Evolutionary conservation across 2,329 filamentous ascomycete genomes (phyloP).

Genomic region (Exserohilum turcica): DNA sequence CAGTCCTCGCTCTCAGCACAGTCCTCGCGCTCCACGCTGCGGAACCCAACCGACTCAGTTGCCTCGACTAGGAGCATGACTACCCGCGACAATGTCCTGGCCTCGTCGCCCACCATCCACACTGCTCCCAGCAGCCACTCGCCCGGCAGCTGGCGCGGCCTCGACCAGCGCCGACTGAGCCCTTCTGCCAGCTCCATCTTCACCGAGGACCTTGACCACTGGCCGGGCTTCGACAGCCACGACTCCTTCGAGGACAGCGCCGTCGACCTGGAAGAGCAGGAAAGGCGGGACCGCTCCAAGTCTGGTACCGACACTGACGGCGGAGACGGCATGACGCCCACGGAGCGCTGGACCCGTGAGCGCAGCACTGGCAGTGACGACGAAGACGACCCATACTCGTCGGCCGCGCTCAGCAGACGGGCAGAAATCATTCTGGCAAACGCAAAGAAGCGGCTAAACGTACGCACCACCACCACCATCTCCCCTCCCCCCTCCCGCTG

Average conservation of each 20-base stretch:
- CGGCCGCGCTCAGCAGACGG: constrained; percentile 63
- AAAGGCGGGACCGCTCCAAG: constrained; percentile 38
- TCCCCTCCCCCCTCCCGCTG: too few relatives aligned
- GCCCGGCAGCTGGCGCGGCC: constrained; percentile 20
- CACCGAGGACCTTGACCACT: constrained; percentile 53
- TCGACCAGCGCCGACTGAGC: constrained; percentile 38
- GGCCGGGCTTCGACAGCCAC: constrained; percentile 45
- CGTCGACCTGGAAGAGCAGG: constrained; percentile 41
- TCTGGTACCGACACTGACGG: constrained; percentile 44
- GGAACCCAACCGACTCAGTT: constrained; percentile 35
- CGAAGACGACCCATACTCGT: constrained; percentile 69
- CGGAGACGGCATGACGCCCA: constrained; percentile 43
- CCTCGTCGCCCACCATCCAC: constrained; percentile 44
- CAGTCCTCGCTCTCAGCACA: constrained; percentile 42
- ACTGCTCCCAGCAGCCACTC: constrained; percentile 24
- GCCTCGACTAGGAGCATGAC: constrained; percentile 18
- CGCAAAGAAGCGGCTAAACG: constrained; percentile 85
- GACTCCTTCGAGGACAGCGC: constrained; percentile 42
- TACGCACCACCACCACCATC: constrained; percentile 61
- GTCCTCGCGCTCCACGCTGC: constrained; percentile 45
- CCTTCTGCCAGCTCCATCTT: constrained; percentile 50
- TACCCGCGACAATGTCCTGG: constrained; percentile 30
- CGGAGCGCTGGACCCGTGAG: constrained; percentile 44
- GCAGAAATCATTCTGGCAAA: constrained; percentile 92
- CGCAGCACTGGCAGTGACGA: constrained; percentile 44